Evolutionary conservation across 129 eudicot genomes (phyloP).

Genomic region (sunflower (Helianthus annuus)): DNA sequence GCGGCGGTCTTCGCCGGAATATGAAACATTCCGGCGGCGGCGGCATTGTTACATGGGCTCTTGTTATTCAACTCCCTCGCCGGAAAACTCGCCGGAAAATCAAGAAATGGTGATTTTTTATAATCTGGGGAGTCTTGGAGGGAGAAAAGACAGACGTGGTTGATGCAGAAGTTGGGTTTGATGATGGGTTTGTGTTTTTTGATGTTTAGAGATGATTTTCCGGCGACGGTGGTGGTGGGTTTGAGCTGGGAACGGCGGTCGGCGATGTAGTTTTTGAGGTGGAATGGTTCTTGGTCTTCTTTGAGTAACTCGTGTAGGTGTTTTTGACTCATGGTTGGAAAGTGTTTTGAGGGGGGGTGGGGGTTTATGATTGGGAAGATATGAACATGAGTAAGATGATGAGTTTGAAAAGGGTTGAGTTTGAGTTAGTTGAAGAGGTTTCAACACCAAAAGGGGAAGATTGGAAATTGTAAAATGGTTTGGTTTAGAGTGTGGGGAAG

Average conservation of each 20-base stretch:
- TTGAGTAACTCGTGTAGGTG: constrained; percentile 64
- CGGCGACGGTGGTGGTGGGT: constrained; percentile 20
- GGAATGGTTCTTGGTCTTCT: constrained; percentile 95
- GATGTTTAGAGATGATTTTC: constrained; percentile 29
- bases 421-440: constrained; percentile 42
- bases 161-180: constrained; percentile 42
- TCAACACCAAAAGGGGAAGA: constrained; percentile 30
- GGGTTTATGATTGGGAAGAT: background rate
- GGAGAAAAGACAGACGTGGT: constrained; percentile 64
- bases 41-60: constrained; percentile 44
- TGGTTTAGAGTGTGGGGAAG: constrained; percentile 14
- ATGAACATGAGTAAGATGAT: background rate
- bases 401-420: constrained; percentile 14
- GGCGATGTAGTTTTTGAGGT: constrained; percentile 57
- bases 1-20: constrained; percentile 69
- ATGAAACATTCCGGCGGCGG: constrained; percentile 45
- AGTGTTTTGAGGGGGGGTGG: background rate
- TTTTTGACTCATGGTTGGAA: constrained; percentile 35
- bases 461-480: constrained; percentile 24
- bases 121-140: constrained; percentile 60
- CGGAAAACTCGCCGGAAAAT: constrained; percentile 52
- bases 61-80: constrained; percentile 11
- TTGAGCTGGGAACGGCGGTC: constrained; percentile 51
- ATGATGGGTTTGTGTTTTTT: constrained; percentile 46
- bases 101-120: constrained; percentile 51